Evolutionary conservation across 805 yeast genomes (phyloP).

Genomic region (Candida yuanshanica): DNA sequence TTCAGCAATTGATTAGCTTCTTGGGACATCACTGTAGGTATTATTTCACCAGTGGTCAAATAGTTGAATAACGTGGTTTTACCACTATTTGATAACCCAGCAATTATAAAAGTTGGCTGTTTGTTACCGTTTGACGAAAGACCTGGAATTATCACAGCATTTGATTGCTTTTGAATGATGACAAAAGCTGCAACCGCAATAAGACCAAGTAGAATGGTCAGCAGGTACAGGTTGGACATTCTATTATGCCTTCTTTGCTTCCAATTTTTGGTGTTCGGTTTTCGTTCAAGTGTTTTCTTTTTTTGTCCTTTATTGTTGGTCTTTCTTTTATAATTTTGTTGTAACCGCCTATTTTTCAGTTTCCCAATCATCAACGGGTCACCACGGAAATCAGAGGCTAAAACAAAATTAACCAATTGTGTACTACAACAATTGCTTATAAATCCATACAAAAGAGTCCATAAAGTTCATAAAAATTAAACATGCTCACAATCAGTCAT

Average conservation of each 20-base stretch:
- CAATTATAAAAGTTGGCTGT: constrained; percentile 53
- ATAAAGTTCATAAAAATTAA: background rate
- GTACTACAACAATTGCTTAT: no score
- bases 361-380: no score
- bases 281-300: background rate
- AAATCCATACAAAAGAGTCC: no score
- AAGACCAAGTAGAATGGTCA: constrained; percentile 5
- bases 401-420: no score
- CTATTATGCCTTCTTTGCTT: background rate
- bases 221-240: constrained; percentile 3
- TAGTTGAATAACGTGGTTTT: constrained; percentile 52
- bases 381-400: no score
- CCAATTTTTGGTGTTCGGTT: no score
- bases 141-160: constrained; percentile 13
- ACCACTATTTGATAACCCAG: constrained; percentile 62
- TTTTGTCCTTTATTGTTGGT: no score
- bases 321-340: no score
- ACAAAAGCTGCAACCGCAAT: constrained; percentile 6
- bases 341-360: no score
- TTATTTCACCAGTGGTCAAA: constrained; percentile 24
- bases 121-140: constrained; percentile 16
- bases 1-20: constrained; percentile 36
- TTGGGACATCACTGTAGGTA: constrained; percentile 46
- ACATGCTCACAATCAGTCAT: no score
- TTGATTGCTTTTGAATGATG: constrained; percentile 12